A percentile compares a stretch with the other conserved stretches of the same genome.
Evolutionary conservation across 768 basidiomycete genomes (phyloP).

Genomic region (Boletus reticuloceps): DNA sequence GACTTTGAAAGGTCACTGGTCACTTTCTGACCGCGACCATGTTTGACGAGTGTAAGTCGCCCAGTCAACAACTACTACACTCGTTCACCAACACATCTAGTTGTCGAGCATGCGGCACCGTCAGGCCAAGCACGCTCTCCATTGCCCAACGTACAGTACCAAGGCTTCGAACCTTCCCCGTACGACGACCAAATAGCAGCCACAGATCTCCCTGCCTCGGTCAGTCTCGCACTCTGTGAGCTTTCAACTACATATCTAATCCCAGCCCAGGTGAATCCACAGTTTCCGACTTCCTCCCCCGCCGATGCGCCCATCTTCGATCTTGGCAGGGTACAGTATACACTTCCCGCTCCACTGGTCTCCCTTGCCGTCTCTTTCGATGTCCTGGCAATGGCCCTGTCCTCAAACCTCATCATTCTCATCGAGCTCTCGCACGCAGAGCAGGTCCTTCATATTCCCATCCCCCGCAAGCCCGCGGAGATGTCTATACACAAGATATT

Average conservation of each 20-base stretch:
- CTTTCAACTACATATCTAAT: constrained; percentile 4
- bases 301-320: constrained; percentile 66
- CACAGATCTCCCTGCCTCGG: constrained; percentile 33
- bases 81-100: constrained; percentile 38
- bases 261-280: constrained; percentile 29
- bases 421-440: constrained; percentile 89
- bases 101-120: constrained; percentile 81
- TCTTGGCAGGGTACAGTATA: constrained; percentile 85
- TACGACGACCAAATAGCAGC: constrained; percentile 49
- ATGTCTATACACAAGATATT: constrained; percentile 81
- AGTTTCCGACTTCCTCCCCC: constrained; percentile 29
- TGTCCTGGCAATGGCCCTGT: constrained; percentile 79
- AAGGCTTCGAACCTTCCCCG: constrained; percentile 84
- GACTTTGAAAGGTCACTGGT: background rate
- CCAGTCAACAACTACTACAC: background rate
- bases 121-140: constrained; percentile 38
- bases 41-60: constrained; percentile 65
- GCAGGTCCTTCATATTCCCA: constrained; percentile 78
- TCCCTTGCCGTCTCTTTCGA: constrained; percentile 85
- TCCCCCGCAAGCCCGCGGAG: constrained; percentile 72
- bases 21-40: constrained; percentile 33
- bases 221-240: constrained; percentile 1
- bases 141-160: constrained; percentile 67
- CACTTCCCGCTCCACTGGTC: constrained; percentile 79
- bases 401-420: constrained; percentile 74